These are phyloP conservation scores for Zarea fungicola DNA, from an alignment of 2,329 filamentous ascomycete species.

Conservation along the genomic window DNA sequence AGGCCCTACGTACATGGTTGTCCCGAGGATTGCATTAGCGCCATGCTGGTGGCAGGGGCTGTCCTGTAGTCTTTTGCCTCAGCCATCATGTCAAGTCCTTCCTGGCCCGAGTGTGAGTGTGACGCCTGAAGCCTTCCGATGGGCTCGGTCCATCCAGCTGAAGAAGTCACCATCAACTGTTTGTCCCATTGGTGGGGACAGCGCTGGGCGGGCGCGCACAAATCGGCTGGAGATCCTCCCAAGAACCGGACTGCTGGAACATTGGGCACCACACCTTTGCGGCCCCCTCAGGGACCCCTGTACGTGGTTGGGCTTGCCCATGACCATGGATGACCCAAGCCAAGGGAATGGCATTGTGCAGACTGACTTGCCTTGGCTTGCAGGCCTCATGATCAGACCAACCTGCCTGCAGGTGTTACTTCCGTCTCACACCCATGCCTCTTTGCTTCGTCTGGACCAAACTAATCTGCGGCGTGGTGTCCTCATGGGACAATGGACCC, in stretches of 20 bases:
- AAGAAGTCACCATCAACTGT: background rate
- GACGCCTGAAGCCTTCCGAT: too few species aligned
- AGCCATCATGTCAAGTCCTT: too few species aligned
- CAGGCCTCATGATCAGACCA: background rate
- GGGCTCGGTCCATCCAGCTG: constrained; percentile 2
- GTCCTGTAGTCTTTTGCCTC: background rate
- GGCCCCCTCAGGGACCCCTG: too few species aligned
- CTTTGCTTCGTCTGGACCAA: background rate
- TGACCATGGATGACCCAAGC: background rate
- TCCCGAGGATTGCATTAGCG: background rate
- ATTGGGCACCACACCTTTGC: background rate
- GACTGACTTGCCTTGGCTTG: background rate
- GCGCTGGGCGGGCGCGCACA: background rate
- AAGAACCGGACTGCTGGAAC: constrained; percentile 8
- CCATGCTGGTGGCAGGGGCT: constrained; percentile 1
- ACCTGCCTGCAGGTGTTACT: background rate
- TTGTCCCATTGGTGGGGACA: background rate
- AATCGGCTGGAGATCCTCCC: constrained; percentile 8
- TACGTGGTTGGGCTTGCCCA: background rate
- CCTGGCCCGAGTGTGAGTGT: too few species aligned
- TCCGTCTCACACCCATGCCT: background rate
- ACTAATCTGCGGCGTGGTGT: background rate
- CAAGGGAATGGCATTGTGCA: background rate
- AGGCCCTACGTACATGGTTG: background rate
- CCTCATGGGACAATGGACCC: background rate